Percentiles rank a stretch among this genome's conserved stretches.
These are phyloP conservation scores for Lactarius evosmus DNA, from an alignment of 768 basidiomycete genomes.

Conservation along the genomic window DNA sequence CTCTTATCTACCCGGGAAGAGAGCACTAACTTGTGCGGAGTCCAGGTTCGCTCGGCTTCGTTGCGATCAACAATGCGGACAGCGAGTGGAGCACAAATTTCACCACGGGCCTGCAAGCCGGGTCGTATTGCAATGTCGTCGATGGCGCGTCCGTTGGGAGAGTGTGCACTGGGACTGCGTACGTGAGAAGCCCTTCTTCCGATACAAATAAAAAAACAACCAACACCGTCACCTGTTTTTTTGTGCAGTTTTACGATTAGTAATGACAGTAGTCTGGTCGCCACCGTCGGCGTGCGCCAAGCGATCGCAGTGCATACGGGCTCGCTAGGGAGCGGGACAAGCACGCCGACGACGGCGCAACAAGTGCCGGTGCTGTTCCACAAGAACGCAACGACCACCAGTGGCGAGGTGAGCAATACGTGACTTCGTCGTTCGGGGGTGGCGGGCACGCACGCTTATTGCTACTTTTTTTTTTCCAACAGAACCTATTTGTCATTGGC, in stretches of 20 bases:
- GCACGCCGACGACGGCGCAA: background rate
- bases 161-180: conserved; percentile 52
- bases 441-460: no score
- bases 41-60: conserved; percentile 53
- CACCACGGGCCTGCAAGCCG: conserved; percentile 53
- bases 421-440: no score
- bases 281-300: conserved; percentile 30
- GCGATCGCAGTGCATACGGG: conserved; percentile 33
- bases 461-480: no score
- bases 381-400: conserved; percentile 54
- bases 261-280: conserved; percentile 26
- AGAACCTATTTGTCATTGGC: conserved; percentile 62
- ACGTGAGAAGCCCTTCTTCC: background rate
- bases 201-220: background rate
- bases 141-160: conserved; percentile 43
- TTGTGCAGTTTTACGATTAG: conserved; percentile 25
- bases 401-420: conserved; percentile 53
- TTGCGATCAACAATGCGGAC: conserved; percentile 66
- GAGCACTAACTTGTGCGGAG: background rate
- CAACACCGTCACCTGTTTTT: background rate
- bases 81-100: conserved; percentile 55
- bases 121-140: conserved; percentile 63
- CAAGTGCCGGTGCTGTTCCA: conserved; percentile 36
- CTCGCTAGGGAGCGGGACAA: conserved; percentile 5
- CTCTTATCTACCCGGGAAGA: background rate